Evolutionary conservation across 2,329 filamentous ascomycete genomes (phyloP), one percentile per base, ranked within the genome.

Genomic region (Sporothrix euskadiensis): DNA sequence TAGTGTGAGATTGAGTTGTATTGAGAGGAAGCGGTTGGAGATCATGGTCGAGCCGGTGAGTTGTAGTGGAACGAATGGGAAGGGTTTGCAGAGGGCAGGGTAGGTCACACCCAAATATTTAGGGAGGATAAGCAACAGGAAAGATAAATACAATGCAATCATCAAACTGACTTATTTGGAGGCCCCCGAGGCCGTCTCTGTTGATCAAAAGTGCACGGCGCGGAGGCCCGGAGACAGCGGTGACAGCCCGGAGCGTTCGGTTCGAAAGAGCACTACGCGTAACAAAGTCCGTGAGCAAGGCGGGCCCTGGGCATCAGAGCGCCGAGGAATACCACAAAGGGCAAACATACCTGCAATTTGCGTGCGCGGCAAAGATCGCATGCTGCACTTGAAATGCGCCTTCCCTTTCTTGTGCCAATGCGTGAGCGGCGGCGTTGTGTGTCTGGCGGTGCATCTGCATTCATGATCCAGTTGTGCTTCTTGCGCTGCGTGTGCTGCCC

Each of bases 191-290:
- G 65, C 10, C 66, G 66, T 69, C 66, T 47, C 22, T 56, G 47
- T 19, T 69, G 47, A 16, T 54, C 26, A 56, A 69, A 69, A 2
- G 66, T 69, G 30, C 66, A 69, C 14, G 66, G 47, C 47, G 47
- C 66, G 19, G 66, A 69, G 14, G 66, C 19, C 49, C 47, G 66
- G 19, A 56, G 47, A 6, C 66, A 69, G 32, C 66, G 66, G 47
- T 41, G 47, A 22, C 66, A 69, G 16, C 47, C 47, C 47, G 30
- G 47, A 2, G 66, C 47, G 19, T 69, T 39, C 47, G 49, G 66
- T 19, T 69, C 66, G 41, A 69, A 69, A n/a, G 66, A 69, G 16
- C 66, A 69, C 66, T 69, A 41, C 44, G 59, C 59, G 59, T 41
- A 63, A 63, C 19, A n/a, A 63, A 41, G 41, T 69, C 66, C 47